These are phyloP conservation scores for Hericium alpestre DNA, from an alignment of 768 basidiomycete species.

Conservation along the genomic window DNA sequence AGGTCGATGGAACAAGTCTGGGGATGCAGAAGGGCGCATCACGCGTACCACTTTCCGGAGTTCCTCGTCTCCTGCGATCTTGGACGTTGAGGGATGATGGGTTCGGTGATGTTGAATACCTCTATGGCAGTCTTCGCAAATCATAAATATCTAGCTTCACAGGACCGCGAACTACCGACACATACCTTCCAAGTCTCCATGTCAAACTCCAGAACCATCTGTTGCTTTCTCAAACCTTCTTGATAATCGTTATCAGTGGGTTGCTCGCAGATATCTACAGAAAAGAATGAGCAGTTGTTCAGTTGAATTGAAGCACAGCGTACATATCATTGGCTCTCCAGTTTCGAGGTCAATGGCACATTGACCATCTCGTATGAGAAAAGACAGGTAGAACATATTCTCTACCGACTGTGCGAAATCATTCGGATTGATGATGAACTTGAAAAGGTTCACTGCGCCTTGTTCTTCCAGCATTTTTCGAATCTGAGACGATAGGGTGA, in stretches of 20 bases:
- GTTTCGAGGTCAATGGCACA: conserved; percentile 63
- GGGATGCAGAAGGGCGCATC: background rate
- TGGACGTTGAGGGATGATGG: conserved; percentile 56
- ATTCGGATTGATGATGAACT: conserved; percentile 80
- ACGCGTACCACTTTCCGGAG: conserved; percentile 70
- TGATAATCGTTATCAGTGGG: conserved; percentile 56
- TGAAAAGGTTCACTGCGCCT: conserved; percentile 67
- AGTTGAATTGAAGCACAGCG: conserved; percentile 13
- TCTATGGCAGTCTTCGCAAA: conserved; percentile 68
- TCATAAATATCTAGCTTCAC: background rate
- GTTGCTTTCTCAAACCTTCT: conserved; percentile 59
- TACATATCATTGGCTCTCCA: conserved; percentile 70
- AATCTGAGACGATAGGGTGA: conserved; percentile 33
- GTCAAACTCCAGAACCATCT: conserved; percentile 88
- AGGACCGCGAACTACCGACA: background rate
- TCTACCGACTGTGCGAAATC: conserved; percentile 92
- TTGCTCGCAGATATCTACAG: conserved; percentile 49
- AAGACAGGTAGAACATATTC: conserved; percentile 91
- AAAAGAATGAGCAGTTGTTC: background rate
- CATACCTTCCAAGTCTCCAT: conserved; percentile 80
- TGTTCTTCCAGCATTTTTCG: conserved; percentile 42
- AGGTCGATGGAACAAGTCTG: too few species aligned
- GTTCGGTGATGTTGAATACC: conserved; percentile 67
- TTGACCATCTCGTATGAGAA: conserved; percentile 79
- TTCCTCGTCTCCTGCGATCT: conserved; percentile 28